Evolutionary conservation across 345 rosid species (phyloP).

Genomic region (Abelmoschus esculentus): DNA sequence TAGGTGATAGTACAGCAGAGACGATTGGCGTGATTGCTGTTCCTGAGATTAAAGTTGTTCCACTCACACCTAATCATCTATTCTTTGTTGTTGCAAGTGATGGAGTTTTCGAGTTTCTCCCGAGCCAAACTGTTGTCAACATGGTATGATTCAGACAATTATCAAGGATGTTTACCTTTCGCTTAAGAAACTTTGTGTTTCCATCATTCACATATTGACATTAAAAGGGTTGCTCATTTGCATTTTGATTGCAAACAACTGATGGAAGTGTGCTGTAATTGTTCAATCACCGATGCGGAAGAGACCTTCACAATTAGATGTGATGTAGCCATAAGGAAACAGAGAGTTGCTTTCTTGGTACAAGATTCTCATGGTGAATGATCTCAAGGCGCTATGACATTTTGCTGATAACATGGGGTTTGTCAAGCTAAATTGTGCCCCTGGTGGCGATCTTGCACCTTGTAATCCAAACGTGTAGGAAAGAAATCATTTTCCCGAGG

Average conservation of each 20-base stretch:
- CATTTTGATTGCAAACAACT: no score
- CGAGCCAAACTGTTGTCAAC: conserved; percentile 85
- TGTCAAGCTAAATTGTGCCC: not conserved
- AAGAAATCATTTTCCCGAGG: not conserved
- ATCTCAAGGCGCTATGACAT: conserved; percentile 5
- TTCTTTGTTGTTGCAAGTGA: conserved; percentile 96
- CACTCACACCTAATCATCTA: conserved; percentile 55
- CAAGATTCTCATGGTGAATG: conserved; percentile 14
- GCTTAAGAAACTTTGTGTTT: no score
- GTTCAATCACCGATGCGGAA: conserved; percentile 31
- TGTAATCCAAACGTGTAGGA: conserved; percentile 7
- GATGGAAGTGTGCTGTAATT: conserved; percentile 36
- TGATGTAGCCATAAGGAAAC: conserved; percentile 12
- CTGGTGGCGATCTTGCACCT: not conserved
- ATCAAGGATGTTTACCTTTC: no score
- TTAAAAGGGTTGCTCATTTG: no score
- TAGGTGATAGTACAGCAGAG: conserved; percentile 86
- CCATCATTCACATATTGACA: no score
- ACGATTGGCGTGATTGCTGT: conserved; percentile 74
- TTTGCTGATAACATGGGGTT: not conserved
- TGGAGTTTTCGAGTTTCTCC: conserved; percentile 91
- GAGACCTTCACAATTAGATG: conserved; percentile 28
- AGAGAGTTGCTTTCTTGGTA: not conserved
- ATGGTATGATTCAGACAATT: conserved; percentile 64
- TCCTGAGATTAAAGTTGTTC: conserved; percentile 60